Evolutionary conservation across 306 rosid genomes (phyloP).

Genomic region (Vigna angularis): DNA sequence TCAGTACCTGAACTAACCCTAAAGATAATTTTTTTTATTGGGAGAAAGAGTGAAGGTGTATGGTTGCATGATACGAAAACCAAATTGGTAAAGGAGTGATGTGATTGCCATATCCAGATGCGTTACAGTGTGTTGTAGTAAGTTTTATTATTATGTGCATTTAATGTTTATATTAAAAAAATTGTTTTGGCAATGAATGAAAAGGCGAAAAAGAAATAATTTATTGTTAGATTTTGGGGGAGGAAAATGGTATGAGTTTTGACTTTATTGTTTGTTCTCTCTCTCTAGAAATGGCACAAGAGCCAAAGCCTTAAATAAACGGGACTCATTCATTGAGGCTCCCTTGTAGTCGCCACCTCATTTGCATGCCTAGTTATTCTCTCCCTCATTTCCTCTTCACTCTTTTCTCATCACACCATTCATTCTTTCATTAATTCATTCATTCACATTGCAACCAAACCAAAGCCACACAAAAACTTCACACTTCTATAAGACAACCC

Average conservation of each 20-base stretch:
- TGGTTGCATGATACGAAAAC: not conserved
- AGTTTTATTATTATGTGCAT: too few relatives aligned
- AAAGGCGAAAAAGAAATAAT: not conserved
- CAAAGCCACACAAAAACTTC: not conserved
- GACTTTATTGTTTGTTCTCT: conserved; percentile 9
- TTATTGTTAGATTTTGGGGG: conserved; percentile 18
- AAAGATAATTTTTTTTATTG: not conserved
- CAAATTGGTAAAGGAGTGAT: conserved; percentile 9
- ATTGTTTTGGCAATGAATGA: not conserved
- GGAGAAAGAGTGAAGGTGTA: not conserved
- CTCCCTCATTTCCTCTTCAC: not conserved
- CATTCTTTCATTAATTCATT: not conserved
- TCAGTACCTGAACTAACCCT: too few relatives aligned
- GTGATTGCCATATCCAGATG: not conserved
- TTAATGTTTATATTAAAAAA: not conserved
- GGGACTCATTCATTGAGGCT: conserved; percentile 39
- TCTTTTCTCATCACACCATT: not conserved
- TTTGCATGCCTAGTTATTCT: conserved; percentile 49
- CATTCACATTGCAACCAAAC: not conserved
- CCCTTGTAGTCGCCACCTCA: conserved; percentile 44
- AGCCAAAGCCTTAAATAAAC: conserved; percentile 44
- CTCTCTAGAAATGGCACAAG: conserved; percentile 18
- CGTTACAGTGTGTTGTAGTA: not conserved
- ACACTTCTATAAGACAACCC: not conserved
- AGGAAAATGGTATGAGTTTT: conserved; percentile 44